Conservation (phyloP, 2,329 filamentous ascomycete genomes). For the Ceratocystis ficicola region DNA sequence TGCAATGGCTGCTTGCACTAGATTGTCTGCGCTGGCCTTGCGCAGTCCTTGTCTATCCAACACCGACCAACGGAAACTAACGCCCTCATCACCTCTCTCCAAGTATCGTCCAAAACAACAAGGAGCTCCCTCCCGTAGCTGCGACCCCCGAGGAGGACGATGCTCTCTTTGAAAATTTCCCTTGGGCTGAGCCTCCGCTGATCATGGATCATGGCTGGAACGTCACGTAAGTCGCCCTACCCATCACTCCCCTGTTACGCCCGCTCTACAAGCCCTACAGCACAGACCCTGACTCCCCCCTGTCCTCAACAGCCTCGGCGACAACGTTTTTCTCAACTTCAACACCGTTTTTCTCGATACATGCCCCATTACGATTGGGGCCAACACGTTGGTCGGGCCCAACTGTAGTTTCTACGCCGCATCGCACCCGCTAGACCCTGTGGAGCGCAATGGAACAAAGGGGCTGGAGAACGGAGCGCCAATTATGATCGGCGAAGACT, state of each 20-base stretch:
- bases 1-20: no score
- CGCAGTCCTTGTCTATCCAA: background rate
- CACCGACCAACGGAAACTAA: background rate
- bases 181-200: slow-evolving; percentile 59
- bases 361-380: slow-evolving; percentile 59
- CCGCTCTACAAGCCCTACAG: no score
- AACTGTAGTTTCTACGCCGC: slow-evolving; percentile 65
- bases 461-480: slow-evolving; percentile 65
- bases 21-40: background rate
- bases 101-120: slow-evolving; percentile 49
- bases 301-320: slow-evolving; percentile 41
- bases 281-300: background rate
- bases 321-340: slow-evolving; percentile 61
- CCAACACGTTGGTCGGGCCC: slow-evolving; percentile 65
- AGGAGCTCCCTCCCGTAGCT: slow-evolving; percentile 48
- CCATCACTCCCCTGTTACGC: no score
- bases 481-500: slow-evolving; percentile 67
- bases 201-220: slow-evolving; percentile 69
- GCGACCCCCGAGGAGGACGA: slow-evolving; percentile 44
- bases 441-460: slow-evolving; percentile 56
- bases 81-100: background rate
- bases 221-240: slow-evolving; percentile 36
- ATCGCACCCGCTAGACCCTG: slow-evolving; percentile 65
- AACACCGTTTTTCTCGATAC: slow-evolving; percentile 69
- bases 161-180: slow-evolving; percentile 47